Evolutionary conservation across 768 basidiomycete genomes (phyloP), one percentile per base, ranked within the genome.

Genomic region (Tulasnella sp.): DNA sequence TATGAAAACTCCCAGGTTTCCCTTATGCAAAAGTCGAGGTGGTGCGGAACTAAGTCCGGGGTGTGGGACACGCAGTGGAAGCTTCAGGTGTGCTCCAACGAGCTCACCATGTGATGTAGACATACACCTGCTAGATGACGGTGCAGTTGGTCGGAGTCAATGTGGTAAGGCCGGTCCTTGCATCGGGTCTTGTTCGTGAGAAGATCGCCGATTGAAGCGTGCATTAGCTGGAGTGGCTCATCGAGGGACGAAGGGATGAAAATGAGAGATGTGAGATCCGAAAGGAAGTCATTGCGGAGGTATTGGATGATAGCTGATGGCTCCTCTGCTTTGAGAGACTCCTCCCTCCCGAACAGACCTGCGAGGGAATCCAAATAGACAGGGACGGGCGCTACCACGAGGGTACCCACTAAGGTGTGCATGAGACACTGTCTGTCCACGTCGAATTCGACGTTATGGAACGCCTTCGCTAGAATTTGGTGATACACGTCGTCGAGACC

Each of bases 181-280:
- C n/a, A n/a, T n/a, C n/a, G n/a, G n/a, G n/a, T n/a, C n/a, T n/a
- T n/a, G n/a, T n/a, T n/a, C n/a, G n/a, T n/a, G n/a, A n/a, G n/a
- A 78, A 75, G 1, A 76, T 76, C 16, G 78, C 77, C 77, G 77
- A 77, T 78, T 77, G 35, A 76, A 78, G 19, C 76, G 78, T 22
- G 77, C 75, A 41, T 82, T 78, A 7, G 82, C 81, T 36, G 77
- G 76, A 59, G 22, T 26, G 52, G 22, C 32, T 29, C 22, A 14
- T 4, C 16, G 52, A 29, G 90, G 90, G 76, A 88, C 88, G 73
- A 87, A 86, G 17, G 89, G 91, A 74, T 90, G 52, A 12, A 16
- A 29, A 59, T 8, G 8, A 59, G 26, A 22, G 52, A 12, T 9
- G 11, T 32, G 52, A 59, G 26, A 3, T 59, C 52, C 52, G 9